Conservation (phyloP, 2,329 filamentous ascomycete species). For the Sporothrix brunneoviolacea region DNA sequence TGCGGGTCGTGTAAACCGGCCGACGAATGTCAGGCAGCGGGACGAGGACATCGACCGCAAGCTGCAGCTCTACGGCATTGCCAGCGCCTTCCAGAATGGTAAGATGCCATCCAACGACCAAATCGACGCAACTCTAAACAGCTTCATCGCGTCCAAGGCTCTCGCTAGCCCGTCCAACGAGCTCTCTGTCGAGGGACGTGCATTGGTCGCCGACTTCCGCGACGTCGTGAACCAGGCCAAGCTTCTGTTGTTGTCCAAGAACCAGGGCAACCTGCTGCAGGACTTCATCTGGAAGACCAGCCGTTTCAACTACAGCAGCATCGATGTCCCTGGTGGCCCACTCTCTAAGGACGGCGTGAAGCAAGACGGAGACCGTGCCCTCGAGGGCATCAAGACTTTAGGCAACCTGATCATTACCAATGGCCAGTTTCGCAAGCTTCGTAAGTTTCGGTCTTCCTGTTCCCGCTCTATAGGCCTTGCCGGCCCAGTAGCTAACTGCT, state of each 20-base stretch:
- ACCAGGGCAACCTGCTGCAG: constrained; percentile 87
- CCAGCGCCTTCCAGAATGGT: constrained; percentile 74
- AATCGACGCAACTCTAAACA: constrained; percentile 92
- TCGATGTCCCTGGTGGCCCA: constrained; percentile 57
- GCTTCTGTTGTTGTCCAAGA: constrained; percentile 81
- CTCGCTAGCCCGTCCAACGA: constrained; percentile 64
- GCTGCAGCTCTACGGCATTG: constrained; percentile 90
- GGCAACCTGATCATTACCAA: constrained; percentile 90
- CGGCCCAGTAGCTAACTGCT: constrained; percentile 11
- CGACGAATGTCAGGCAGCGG: constrained; percentile 66
- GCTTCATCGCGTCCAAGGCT: constrained; percentile 65
- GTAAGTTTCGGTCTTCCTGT: constrained; percentile 43
- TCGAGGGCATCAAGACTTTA: constrained; percentile 79
- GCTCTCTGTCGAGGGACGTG: constrained; percentile 75
- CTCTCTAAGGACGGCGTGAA: constrained; percentile 69
- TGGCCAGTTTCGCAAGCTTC: constrained; percentile 87
- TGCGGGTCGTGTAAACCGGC: constrained; percentile 56
- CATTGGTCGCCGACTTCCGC: constrained; percentile 69
- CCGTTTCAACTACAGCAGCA: constrained; percentile 60
- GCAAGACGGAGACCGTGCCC: constrained; percentile 75
- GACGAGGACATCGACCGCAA: constrained; percentile 87
- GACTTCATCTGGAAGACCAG: constrained; percentile 96
- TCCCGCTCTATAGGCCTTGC: not conserved
- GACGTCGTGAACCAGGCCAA: constrained; percentile 81
- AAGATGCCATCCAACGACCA: constrained; percentile 94